These are phyloP conservation scores for Colletotrichum sp. DNA, from an alignment of 2,329 filamentous ascomycete species.

Conservation along the genomic window DNA sequence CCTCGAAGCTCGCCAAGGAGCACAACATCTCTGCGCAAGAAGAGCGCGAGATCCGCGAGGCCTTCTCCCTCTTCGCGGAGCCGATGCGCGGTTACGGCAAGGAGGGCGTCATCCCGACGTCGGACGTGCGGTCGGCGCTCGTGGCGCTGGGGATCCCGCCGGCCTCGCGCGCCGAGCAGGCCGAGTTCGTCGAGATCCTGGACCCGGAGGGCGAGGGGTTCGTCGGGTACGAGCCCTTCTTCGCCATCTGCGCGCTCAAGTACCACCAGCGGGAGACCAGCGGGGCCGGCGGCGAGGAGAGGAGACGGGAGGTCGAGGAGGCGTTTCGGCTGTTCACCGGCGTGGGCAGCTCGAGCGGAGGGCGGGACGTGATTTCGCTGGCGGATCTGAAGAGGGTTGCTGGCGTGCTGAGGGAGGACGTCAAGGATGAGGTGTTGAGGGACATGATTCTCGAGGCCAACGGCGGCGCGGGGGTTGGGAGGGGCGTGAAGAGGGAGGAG, in stretches of 20 bases:
- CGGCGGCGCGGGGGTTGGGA: slow-evolving; percentile 73
- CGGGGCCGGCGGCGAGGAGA: slow-evolving; percentile 26
- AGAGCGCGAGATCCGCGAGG: slow-evolving; percentile 90
- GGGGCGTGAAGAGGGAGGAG: slow-evolving; percentile 77
- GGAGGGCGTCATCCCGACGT: slow-evolving; percentile 70
- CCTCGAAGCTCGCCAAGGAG: slow-evolving; percentile 90
- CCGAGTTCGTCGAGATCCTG: slow-evolving; percentile 78
- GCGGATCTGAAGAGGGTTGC: slow-evolving; percentile 80
- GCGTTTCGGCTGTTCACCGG: slow-evolving; percentile 84
- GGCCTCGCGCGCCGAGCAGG: slow-evolving; percentile 67
- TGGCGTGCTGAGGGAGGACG: slow-evolving; percentile 80
- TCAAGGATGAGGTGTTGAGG: slow-evolving; percentile 80
- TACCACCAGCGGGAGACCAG: slow-evolving; percentile 64
- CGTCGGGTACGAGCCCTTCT: slow-evolving; percentile 80
- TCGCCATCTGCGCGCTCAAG: slow-evolving; percentile 88
- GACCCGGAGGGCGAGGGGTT: slow-evolving; percentile 83
- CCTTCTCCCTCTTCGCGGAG: slow-evolving; percentile 81
- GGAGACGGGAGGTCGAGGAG: slow-evolving; percentile 73
- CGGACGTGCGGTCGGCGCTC: slow-evolving; percentile 74
- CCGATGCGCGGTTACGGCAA: slow-evolving; percentile 66
- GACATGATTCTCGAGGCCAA: slow-evolving; percentile 98
- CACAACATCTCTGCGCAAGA: slow-evolving; percentile 84
- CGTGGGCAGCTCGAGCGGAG: slow-evolving; percentile 29
- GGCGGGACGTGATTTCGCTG: slow-evolving; percentile 70
- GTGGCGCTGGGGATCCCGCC: slow-evolving; percentile 82